A percentile compares a stretch with the other conserved stretches of the same genome.
phyloP scores from a whole-genome alignment of 371 early-diverging fungal species.

The Basidiobolus meristosporus region DNA sequence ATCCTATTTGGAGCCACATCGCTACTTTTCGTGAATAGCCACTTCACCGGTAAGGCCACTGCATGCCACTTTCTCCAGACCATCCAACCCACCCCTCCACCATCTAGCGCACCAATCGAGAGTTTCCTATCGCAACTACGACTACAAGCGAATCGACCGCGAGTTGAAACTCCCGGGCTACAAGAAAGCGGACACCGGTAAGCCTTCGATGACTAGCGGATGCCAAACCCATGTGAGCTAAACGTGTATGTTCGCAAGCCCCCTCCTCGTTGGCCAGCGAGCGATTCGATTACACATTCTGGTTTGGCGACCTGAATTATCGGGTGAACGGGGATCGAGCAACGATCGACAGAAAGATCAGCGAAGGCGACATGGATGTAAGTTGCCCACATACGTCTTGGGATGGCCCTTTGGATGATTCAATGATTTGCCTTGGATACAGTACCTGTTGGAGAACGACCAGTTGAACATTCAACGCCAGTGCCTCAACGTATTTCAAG shows the following conservation, averaged over 20 bases:
- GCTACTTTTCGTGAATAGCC: conserved; percentile 50
- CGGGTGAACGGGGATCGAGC: conserved; percentile 24
- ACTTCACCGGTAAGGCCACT: conserved; percentile 35
- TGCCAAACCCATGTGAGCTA: too few species aligned
- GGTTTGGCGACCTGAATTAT: conserved; percentile 92
- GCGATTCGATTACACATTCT: conserved; percentile 53
- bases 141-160: conserved; percentile 9
- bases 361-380: conserved; percentile 69
- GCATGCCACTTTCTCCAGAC: background rate
- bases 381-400: conserved; percentile 37
- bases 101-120: conserved; percentile 15
- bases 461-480: conserved; percentile 18
- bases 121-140: conserved; percentile 10
- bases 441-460: conserved; percentile 36
- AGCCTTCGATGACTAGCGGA: background rate
- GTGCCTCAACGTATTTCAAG: conserved; percentile 30
- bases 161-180: conserved; percentile 7
- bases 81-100: background rate
- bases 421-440: conserved; percentile 7
- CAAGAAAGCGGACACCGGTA: conserved; percentile 2
- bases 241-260: background rate
- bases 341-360: conserved; percentile 37
- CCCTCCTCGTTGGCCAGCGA: conserved; percentile 8
- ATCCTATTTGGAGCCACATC: conserved; percentile 29
- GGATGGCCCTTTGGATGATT: conserved; percentile 26